Base-by-base conservation (phyloP, 164 flowering plant genomes). In the Macadamia integrifolia region DNA sequence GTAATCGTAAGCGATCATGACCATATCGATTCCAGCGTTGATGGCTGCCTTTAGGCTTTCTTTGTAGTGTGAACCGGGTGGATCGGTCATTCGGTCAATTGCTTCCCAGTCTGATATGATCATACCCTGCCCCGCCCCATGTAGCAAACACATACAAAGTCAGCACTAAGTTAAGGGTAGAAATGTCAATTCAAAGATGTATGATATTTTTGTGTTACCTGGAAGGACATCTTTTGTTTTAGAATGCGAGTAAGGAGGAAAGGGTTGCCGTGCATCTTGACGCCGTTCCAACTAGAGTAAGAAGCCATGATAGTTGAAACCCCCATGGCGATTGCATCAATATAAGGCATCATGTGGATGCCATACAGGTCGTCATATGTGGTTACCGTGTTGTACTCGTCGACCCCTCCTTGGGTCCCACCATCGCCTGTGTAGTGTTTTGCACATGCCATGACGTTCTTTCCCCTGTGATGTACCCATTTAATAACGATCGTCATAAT, bases 341-440 rank as follows among this genome's bases (percentile, higher is more conserved):
- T 5, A 63, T 77, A 80, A 1, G 79, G 79, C 13, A 64, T 69
- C 50, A 80, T 75, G 66, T 80, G 83, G n/a, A 80, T 62, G 0
- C 23, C 18, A 18, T 31, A 53, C 6, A 77, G 49, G 2, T 65
- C 79, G 2, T 46, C 6, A 30, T 43, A 58, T 55, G 32, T 44
- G 6, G 65, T 61, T 32, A 75, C 67, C 13, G 81, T 77, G 64
- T 80, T 78, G 69, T 63, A 46, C 64, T 80, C 83, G 64, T 77
- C 71, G 7, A 80, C 58, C 17, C 83, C 83, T 28, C 62, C 71
- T 15, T 48, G 48, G 1, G 83, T 77, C 15, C 83, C 83, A 9
- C 83, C 83, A 13, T 80, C 83, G 2, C 83, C 83, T 1, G 72
- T 62, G 53, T 57, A 80, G 40, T 80, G 83, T 60, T 80, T 80